Evolutionary conservation across 2,329 filamentous ascomycete genomes (phyloP), one percentile per base, ranked within the genome.

Genomic region (Sporothrix globosa): DNA sequence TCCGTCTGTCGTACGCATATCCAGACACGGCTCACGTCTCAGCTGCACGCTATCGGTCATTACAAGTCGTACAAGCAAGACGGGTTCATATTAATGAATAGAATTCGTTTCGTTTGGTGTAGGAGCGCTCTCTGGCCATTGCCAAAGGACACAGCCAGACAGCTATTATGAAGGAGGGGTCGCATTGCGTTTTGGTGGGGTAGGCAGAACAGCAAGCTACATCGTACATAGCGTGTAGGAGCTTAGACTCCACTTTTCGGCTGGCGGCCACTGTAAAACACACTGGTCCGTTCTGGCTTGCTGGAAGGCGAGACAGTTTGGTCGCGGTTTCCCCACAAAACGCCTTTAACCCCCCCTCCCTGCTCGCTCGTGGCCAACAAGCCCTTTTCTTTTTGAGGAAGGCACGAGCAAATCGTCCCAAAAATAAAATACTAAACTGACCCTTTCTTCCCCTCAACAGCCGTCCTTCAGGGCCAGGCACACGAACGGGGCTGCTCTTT

Each of bases 391-490:
- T 66, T 52, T 66, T 66, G 63, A 50, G 24, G 44, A 66, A 66
- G 63, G 63, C 63, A 52, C 63, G 63, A 66, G 44, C 61, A 65
- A 50, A 50, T 34, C 27, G 24, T 21, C 21, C 11, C 27, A 66
- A 66, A 66, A 66, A 66, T 66, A 7, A 65, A 63, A 65, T 48
- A 50, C 61, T 44, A 67, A 67, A 67, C 52, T 39, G 53, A 24
- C 56, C 30, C n/a, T 44, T 61, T 21, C 34, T 13, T 39, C 58
- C 21, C 58, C 13, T 48, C 44, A 17, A 48, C 5, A 14, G 44
- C 14, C 44, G 44, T 48, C 44, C 44, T 48, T 34, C 53, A 56
- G 34, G 17, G 41, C 41, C 60, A 50, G 44, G 14, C 58, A 46
- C 39, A 27, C 21, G 21, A 27, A 65, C 34, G 19, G 61, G 27